phyloP scores from a whole-genome alignment of 495 filamentous ascomycete genomes.

The Neurospora sp. region DNA sequence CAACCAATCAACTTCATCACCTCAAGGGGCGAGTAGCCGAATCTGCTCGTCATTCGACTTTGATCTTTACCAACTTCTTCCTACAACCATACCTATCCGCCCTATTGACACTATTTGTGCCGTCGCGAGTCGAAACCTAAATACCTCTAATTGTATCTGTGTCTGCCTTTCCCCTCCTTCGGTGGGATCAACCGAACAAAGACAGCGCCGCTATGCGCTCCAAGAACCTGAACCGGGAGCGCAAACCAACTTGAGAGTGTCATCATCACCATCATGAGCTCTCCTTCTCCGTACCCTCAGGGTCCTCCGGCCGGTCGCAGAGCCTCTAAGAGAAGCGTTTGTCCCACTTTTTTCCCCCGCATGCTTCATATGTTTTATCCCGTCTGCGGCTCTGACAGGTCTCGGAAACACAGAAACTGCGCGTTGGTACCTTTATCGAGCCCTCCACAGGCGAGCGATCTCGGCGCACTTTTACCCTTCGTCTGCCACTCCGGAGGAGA shows the following conservation, averaged over 20 bases:
- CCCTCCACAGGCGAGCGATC: constrained; percentile 51
- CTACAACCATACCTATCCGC: background rate
- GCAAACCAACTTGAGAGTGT: background rate
- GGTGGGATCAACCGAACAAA: background rate
- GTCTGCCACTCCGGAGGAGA: constrained; percentile 15
- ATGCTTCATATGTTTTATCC: background rate
- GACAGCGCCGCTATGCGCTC: background rate
- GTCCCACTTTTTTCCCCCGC: background rate
- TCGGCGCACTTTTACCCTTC: constrained; percentile 47
- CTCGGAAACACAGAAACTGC: constrained; percentile 34
- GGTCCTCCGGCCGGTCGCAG: constrained; percentile 14
- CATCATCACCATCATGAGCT: constrained; percentile 18
- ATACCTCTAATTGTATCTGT: background rate
- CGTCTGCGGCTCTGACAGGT: background rate
- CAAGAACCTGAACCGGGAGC: background rate
- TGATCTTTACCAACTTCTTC: background rate
- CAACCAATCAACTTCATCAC: constrained; percentile 1
- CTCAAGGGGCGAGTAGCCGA: background rate
- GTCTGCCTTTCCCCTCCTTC: background rate
- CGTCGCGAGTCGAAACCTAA: background rate
- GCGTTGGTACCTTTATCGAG: constrained; percentile 51
- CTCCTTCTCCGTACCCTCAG: constrained; percentile 9
- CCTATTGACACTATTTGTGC: background rate
- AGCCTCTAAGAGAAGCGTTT: constrained; percentile 27
- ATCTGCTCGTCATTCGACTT: background rate